phyloP scores from a whole-genome alignment of 129 eudicot genomes.

The Flaveria robusta region DNA sequence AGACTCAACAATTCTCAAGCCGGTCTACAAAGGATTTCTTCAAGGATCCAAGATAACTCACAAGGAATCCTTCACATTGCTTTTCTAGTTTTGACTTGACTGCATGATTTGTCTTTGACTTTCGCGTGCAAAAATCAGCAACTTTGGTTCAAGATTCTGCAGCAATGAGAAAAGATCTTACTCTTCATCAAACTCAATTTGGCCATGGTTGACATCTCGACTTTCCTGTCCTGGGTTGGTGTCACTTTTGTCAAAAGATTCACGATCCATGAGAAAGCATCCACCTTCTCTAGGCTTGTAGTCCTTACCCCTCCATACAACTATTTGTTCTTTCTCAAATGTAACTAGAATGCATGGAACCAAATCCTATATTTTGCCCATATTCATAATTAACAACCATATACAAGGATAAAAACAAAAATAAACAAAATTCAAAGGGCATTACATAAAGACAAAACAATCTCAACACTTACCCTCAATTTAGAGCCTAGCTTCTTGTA shows the following conservation, averaged over 20 bases:
- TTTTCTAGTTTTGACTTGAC: neutral
- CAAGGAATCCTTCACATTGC: constrained; percentile 9
- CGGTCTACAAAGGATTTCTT: constrained; percentile 14
- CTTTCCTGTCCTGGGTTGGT: constrained; percentile 17
- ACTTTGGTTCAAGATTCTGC: constrained; percentile 17
- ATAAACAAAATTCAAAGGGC: neutral
- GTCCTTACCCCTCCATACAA: constrained; percentile 74
- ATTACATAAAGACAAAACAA: neutral
- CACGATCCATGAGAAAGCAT: constrained; percentile 52
- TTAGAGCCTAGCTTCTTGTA: constrained; percentile 83
- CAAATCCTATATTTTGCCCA: constrained; percentile 55
- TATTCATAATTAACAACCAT: constrained; percentile 2
- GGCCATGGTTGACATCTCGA: constrained; percentile 21
- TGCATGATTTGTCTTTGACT: constrained; percentile 10
- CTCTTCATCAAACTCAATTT: constrained; percentile 34
- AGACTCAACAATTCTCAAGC: neutral
- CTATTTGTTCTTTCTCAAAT: constrained; percentile 91
- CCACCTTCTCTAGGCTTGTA: constrained; percentile 63
- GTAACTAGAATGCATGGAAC: constrained; percentile 88
- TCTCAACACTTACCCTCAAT: constrained; percentile 54
- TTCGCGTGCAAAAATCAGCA: constrained; percentile 13
- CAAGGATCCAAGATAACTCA: constrained; percentile 8
- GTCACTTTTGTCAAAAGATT: constrained; percentile 45
- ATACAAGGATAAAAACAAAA: neutral
- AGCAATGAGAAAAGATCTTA: constrained; percentile 17